Percentiles rank a stretch among this genome's conserved stretches.
These are phyloP conservation scores for Yamadazyma tumulicola DNA, from an alignment of 805 yeast genomes.

Conservation along the genomic window DNA sequence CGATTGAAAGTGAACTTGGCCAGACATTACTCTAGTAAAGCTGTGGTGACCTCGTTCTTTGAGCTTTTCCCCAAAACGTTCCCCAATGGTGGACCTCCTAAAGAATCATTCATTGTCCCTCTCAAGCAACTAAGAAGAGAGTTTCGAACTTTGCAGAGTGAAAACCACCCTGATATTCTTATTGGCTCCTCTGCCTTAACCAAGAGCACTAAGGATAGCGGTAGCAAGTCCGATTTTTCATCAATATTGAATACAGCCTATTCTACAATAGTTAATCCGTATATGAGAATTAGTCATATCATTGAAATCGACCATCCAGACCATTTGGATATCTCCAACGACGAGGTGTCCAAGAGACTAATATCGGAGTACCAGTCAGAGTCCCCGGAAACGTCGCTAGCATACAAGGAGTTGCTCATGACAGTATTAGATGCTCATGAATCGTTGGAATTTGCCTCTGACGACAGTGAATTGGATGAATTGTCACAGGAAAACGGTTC, in stretches of 20 bases:
- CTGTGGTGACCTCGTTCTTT: conserved; percentile 38
- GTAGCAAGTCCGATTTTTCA: conserved; percentile 34
- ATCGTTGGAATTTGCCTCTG: conserved; percentile 61
- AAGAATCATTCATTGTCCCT: conserved; percentile 57
- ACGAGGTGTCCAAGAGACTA: conserved; percentile 44
- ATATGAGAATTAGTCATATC: conserved; percentile 48
- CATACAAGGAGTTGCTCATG: conserved; percentile 59
- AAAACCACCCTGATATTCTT: conserved; percentile 76
- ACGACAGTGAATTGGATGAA: conserved; percentile 53
- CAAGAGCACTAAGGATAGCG: conserved; percentile 16
- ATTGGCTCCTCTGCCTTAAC: conserved; percentile 21
- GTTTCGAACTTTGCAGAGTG: conserved; percentile 67
- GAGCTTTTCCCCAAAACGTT: conserved; percentile 73
- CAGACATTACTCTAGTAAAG: too few species aligned
- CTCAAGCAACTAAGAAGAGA: conserved; percentile 61
- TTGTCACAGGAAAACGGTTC: conserved; percentile 54
- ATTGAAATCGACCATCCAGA: conserved; percentile 35
- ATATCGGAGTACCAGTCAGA: conserved; percentile 39
- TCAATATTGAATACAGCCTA: conserved; percentile 71
- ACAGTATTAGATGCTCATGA: conserved; percentile 84
- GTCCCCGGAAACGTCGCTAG: conserved; percentile 28
- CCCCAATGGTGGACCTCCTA: conserved; percentile 61
- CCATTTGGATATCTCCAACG: conserved; percentile 52
- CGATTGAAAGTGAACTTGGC: too few species aligned
- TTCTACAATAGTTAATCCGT: conserved; percentile 64